Conservation (phyloP, 805 yeast species). For the Limtongia smithiae region DNA sequence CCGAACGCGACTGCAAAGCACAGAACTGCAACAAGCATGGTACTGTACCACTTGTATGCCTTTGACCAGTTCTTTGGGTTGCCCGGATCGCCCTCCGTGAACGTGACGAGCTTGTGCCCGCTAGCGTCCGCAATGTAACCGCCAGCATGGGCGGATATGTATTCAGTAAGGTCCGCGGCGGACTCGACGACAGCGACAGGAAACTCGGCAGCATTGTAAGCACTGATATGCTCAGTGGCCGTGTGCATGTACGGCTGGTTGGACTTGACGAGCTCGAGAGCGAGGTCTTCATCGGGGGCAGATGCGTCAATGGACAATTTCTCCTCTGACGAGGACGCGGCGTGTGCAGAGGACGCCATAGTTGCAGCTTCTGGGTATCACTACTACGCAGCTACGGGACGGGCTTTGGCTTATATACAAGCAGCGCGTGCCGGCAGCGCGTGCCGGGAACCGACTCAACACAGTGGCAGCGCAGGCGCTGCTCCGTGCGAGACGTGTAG, state of each 20-base stretch:
- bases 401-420: no score
- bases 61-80: constrained; percentile 41
- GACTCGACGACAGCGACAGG: constrained; percentile 28
- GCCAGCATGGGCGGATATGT: constrained; percentile 15
- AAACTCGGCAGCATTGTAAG: constrained; percentile 31
- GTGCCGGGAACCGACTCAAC: no score
- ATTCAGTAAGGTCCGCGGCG: constrained; percentile 30
- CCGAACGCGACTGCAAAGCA: constrained; percentile 64
- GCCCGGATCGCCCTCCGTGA: constrained; percentile 31
- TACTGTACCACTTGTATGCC: constrained; percentile 54
- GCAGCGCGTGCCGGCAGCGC: no score
- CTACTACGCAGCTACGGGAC: no score
- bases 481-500: no score
- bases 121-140: constrained; percentile 24
- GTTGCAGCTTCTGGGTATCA: no score
- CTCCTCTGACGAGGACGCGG: no score
- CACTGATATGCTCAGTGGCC: constrained; percentile 12
- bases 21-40: constrained; percentile 51
- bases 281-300: constrained; percentile 25
- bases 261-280: constrained; percentile 31
- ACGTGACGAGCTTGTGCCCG: constrained; percentile 30
- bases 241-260: constrained; percentile 27
- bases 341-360: no score
- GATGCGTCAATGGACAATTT: no score
- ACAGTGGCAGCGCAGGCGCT: no score